Evolutionary conservation across 345 rosid species (phyloP).

Genomic region (Litchi chinensis): DNA sequence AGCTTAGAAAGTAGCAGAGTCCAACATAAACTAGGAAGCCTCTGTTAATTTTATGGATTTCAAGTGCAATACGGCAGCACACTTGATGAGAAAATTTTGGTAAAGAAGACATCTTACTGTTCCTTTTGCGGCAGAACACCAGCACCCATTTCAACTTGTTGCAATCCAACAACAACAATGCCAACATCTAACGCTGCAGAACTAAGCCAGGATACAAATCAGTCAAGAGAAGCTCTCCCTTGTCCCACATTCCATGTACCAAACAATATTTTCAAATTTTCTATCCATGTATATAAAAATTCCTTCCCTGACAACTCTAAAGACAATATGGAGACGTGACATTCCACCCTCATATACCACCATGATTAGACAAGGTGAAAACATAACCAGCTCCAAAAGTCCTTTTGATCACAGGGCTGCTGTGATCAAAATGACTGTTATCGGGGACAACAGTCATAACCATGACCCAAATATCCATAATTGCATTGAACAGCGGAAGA

Average conservation of each 20-base stretch:
- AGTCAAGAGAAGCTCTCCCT: conserved; percentile 65
- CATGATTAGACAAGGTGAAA: conserved; percentile 71
- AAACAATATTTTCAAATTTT: conserved; percentile 58
- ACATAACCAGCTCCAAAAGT: conserved; percentile 66
- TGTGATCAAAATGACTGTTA: too few relatives aligned
- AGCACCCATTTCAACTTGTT: conserved; percentile 91
- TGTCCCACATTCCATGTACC: conserved; percentile 90
- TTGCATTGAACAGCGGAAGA: conserved; percentile 56
- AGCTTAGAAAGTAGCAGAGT: background rate
- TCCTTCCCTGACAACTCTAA: conserved; percentile 66
- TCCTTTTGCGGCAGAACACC: conserved; percentile 88
- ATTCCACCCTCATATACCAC: conserved; percentile 87
- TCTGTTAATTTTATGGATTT: background rate
- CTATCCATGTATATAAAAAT: conserved; percentile 54
- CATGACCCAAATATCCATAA: conserved; percentile 61
- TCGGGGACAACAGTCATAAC: too few relatives aligned
- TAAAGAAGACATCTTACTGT: conserved; percentile 54
- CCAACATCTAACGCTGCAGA: conserved; percentile 64
- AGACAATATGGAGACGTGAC: conserved; percentile 66
- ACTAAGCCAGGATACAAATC: conserved; percentile 70
- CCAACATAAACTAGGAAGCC: background rate
- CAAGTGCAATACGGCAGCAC: background rate
- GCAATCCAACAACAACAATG: conserved; percentile 74
- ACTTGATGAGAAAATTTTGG: conserved; percentile 11
- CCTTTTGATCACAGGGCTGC: conserved; percentile 64